Percentiles rank a stretch among this genome's conserved stretches.
phyloP scores from a whole-genome alignment of 176 grass and related monocot genomes.

The Tillandsia fasciculata region DNA sequence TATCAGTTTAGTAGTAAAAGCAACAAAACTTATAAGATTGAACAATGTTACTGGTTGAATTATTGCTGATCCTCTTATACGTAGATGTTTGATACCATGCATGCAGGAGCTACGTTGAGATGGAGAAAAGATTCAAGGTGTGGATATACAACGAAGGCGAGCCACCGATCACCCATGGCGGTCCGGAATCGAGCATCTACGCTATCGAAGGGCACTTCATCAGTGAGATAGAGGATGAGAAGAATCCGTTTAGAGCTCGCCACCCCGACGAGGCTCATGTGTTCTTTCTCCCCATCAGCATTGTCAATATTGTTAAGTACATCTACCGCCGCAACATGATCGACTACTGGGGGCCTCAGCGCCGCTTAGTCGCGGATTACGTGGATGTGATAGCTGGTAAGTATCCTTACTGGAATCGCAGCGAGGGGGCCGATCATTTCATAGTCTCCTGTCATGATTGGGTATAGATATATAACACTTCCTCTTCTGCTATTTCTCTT shows the following conservation, averaged over 20 bases:
- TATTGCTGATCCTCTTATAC: not conserved
- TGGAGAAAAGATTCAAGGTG: conserved; percentile 39
- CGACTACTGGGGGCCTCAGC: conserved; percentile 23
- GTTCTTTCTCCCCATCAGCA: conserved; percentile 43
- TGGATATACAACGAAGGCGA: conserved; percentile 33
- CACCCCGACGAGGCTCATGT: conserved; percentile 31
- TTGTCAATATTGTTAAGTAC: conserved; percentile 22
- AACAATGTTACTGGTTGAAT: not conserved
- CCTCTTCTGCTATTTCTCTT: too few relatives aligned
- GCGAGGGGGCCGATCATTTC: conserved; percentile 32
- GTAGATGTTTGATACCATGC: not conserved
- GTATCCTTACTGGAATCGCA: conserved; percentile 33
- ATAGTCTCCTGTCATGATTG: conserved; percentile 37
- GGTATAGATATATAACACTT: conserved; percentile 9
- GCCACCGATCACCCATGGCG: conserved; percentile 20
- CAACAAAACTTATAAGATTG: not conserved
- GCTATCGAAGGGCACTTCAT: conserved; percentile 30
- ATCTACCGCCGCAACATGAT: conserved; percentile 28
- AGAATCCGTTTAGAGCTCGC: conserved; percentile 19
- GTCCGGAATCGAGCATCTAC: not conserved
- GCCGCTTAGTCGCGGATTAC: conserved; percentile 28
- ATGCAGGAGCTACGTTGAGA: conserved; percentile 38
- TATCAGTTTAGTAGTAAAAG: conserved; percentile 12
- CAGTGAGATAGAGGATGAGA: conserved; percentile 15
- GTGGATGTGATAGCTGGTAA: conserved; percentile 24